A percentile compares a stretch with the other conserved stretches of the same genome.
phyloP scores from a whole-genome alignment of 192 early-diverging fungal species.

The Coemansia sp. region DNA sequence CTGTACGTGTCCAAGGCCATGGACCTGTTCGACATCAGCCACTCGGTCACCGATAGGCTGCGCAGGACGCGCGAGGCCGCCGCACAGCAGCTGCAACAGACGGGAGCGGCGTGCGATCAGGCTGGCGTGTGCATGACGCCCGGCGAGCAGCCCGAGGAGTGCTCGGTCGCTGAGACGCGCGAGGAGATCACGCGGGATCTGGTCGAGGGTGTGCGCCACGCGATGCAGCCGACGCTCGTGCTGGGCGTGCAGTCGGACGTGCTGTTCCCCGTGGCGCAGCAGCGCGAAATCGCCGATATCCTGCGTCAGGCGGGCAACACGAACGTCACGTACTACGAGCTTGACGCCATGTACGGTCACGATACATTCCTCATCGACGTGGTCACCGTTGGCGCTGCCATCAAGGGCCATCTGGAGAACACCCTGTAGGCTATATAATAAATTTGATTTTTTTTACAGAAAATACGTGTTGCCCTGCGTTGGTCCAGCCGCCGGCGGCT shows the following conservation, averaged over 20 bases:
- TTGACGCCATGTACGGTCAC: conserved; percentile 96
- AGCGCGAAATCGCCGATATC: conserved; percentile 92
- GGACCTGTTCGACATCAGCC: conserved; percentile 97
- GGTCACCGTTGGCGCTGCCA: conserved; percentile 86
- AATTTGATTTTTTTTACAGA: conserved; percentile 9
- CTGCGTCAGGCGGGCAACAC: conserved; percentile 82
- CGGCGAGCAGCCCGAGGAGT: too few relatives aligned
- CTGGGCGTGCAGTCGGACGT: conserved; percentile 95
- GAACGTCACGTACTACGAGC: conserved; percentile 92
- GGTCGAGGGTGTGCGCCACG: conserved; percentile 63
- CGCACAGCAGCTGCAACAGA: not conserved
- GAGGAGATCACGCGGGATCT: conserved; percentile 57
- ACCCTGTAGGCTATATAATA: conserved; percentile 1
- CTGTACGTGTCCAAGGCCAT: conserved; percentile 96
- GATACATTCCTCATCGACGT: conserved; percentile 94
- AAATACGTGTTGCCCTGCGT: conserved; percentile 38
- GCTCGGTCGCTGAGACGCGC: conserved; percentile 30
- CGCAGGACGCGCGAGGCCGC: too few relatives aligned
- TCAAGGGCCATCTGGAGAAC: conserved; percentile 85
- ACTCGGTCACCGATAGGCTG: conserved; percentile 39
- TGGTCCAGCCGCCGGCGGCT: not conserved
- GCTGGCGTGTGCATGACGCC: too few relatives aligned
- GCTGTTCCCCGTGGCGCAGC: conserved; percentile 92
- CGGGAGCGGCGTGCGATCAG: too few relatives aligned
- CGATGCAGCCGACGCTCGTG: conserved; percentile 73